Evolutionary conservation across 1,284 basidiomycete species (phyloP).

Genomic region (Rhodotorula sp.): DNA sequence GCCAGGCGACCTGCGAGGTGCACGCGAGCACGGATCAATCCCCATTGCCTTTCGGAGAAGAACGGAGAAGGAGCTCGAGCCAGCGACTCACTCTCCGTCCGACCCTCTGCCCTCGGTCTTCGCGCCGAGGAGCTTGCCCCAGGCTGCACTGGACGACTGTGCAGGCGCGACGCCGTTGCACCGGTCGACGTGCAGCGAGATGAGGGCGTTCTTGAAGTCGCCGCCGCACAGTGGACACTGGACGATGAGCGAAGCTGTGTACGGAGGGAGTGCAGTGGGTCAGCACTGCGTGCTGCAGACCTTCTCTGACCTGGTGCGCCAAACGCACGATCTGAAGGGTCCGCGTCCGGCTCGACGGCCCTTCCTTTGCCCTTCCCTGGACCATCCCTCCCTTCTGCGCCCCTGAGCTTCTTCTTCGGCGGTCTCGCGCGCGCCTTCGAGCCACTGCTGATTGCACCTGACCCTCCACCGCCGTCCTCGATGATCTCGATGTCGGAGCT

Average conservation of each 20-base stretch:
- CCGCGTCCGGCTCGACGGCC: not conserved
- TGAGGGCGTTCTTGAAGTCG: slow-evolving; percentile 21
- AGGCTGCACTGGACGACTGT: not conserved
- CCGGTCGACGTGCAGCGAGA: slow-evolving; percentile 8
- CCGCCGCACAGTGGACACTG: slow-evolving; percentile 29
- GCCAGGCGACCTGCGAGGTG: not conserved
- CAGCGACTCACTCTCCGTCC: not conserved
- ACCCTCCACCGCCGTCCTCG: not conserved
- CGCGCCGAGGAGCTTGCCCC: slow-evolving; percentile 6
- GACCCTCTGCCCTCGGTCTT: not conserved
- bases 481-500: slow-evolving; percentile 29
- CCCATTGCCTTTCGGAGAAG: too few species aligned
- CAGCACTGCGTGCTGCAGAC: not conserved
- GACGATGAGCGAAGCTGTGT: slow-evolving; percentile 23
- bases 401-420: slow-evolving; percentile 3
- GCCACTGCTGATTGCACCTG: not conserved
- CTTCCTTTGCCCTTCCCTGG: not conserved
- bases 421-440: not conserved
- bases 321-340: slow-evolving; percentile 23
- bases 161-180: slow-evolving; percentile 4
- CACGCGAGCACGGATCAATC: not conserved
- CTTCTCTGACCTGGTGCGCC: not conserved
- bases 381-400: not conserved
- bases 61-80: not conserved
- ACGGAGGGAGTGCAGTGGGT: too few species aligned